Evolutionary conservation across 345 rosid species (phyloP).

Genomic region (Eucalyptus sp.): DNA sequence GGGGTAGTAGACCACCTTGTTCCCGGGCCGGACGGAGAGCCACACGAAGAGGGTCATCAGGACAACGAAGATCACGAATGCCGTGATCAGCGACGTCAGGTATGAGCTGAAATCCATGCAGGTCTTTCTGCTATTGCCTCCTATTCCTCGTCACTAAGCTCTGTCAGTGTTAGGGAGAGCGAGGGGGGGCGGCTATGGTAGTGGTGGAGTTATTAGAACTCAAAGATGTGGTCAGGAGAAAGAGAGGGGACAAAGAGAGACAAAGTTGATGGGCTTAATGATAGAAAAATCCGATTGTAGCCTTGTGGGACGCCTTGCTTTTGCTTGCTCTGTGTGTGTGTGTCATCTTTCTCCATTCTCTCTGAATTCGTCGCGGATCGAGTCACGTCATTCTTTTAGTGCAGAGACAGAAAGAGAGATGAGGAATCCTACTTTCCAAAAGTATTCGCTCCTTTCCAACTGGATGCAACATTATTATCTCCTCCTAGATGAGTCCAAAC

Average conservation of each 20-base stretch:
- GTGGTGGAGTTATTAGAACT: not conserved
- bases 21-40: conserved; percentile 55
- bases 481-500: too few relatives aligned
- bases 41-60: conserved; percentile 62
- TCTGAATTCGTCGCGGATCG: not conserved
- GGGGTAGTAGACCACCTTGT: conserved; percentile 60
- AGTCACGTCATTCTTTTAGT: not conserved
- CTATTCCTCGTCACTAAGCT: not conserved
- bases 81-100: conserved; percentile 75
- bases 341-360: not conserved
- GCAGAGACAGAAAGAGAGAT: not conserved
- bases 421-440: not conserved
- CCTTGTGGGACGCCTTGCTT: not conserved
- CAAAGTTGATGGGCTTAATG: too few relatives aligned
- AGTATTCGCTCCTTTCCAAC: too few relatives aligned
- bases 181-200: not conserved
- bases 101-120: conserved; percentile 70
- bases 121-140: not conserved
- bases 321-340: not conserved
- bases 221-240: not conserved
- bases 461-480: too few relatives aligned
- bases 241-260: not conserved
- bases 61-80: conserved; percentile 44
- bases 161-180: not conserved
- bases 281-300: too few relatives aligned